phyloP scores from a whole-genome alignment of 441 rosid genomes.

The Populus tomentosa region DNA sequence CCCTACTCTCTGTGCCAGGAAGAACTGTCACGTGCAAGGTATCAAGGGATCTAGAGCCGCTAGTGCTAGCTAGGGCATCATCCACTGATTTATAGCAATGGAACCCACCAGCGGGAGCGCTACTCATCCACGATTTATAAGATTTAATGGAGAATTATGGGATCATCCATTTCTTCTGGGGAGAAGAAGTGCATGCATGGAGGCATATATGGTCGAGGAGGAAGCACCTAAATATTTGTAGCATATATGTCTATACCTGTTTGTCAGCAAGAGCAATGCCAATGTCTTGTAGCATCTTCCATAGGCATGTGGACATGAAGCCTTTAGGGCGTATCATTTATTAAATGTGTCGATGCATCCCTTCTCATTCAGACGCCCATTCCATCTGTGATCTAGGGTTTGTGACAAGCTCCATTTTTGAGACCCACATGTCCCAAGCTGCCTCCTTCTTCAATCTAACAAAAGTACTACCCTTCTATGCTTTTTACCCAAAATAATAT shows the following conservation, averaged over 20 bases:
- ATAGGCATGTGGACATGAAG: slow-evolving; percentile 23
- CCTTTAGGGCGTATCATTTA: not conserved
- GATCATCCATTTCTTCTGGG: not conserved
- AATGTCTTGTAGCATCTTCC: slow-evolving; percentile 19
- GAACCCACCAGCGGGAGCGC: slow-evolving; percentile 4
- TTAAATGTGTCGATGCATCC: not conserved
- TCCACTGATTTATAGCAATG: not conserved
- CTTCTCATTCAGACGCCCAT: slow-evolving; percentile 1
- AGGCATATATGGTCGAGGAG: not conserved
- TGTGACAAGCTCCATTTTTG: not conserved
- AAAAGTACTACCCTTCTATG: not conserved
- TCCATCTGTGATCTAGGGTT: not conserved
- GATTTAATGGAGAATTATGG: too few species aligned
- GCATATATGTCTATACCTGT: slow-evolving; percentile 8
- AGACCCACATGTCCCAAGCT: slow-evolving; percentile 15
- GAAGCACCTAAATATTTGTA: slow-evolving; percentile 10
- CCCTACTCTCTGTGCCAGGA: not conserved
- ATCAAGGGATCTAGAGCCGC: not conserved
- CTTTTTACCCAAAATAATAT: not conserved
- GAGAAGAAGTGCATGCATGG: not conserved
- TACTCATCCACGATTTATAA: not conserved
- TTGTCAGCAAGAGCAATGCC: slow-evolving; percentile 15
- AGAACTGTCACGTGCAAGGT: not conserved
- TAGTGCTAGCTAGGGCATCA: slow-evolving; percentile 3
- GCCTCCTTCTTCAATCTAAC: not conserved